phyloP scores from a whole-genome alignment of 306 rosid genomes.

The Casuarina cunninghamiana region DNA sequence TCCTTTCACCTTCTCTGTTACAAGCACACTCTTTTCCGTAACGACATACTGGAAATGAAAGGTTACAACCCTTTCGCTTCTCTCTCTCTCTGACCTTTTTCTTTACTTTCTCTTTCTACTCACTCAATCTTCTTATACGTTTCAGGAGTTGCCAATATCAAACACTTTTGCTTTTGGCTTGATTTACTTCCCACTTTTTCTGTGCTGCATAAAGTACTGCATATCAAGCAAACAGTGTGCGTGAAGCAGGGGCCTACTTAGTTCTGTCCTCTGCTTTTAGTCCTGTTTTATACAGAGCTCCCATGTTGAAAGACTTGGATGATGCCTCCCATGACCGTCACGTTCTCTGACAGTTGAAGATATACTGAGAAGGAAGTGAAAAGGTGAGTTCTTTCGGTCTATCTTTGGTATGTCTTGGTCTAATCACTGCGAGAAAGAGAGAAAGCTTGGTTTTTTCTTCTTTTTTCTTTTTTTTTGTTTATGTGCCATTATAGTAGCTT shows the following conservation, averaged over 20 bases:
- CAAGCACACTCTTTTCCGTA: slow-evolving; percentile 3
- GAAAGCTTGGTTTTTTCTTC: background rate
- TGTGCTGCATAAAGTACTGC: background rate
- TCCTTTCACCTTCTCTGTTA: background rate
- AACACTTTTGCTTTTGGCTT: background rate
- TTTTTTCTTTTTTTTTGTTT: background rate
- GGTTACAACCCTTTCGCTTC: slow-evolving; percentile 15
- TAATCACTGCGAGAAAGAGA: background rate
- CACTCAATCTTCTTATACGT: background rate
- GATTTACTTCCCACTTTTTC: background rate
- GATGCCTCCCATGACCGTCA: background rate
- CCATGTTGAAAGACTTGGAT: background rate
- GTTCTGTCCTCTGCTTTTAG: background rate
- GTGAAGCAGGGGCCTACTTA: slow-evolving; percentile 7
- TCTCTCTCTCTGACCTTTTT: background rate
- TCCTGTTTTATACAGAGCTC: background rate
- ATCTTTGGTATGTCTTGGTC: background rate
- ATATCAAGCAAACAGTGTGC: background rate
- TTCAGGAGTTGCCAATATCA: slow-evolving; percentile 12
- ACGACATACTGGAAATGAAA: slow-evolving; percentile 5
- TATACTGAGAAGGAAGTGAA: background rate
- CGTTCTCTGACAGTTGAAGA: background rate
- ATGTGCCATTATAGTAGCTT: background rate
- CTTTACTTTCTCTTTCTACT: background rate
- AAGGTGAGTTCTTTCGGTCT: background rate